These are phyloP conservation scores for Prunus fruticosa DNA, from an alignment of 306 rosid genomes.

Conservation along the genomic window DNA sequence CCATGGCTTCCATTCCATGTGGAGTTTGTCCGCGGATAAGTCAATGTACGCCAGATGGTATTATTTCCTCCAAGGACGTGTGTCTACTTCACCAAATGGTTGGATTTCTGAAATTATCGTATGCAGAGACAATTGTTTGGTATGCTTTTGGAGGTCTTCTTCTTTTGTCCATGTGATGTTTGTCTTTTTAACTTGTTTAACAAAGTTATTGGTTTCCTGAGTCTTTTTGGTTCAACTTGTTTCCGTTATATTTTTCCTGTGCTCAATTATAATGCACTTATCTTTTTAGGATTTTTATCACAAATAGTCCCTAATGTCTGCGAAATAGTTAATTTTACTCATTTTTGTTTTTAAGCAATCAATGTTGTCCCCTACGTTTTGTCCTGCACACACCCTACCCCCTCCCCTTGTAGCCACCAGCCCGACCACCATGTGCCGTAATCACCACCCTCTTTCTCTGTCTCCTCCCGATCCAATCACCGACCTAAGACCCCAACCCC, in stretches of 20 bases:
- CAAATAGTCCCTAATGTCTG: too few species aligned
- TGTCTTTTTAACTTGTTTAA: background rate
- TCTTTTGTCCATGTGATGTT: background rate
- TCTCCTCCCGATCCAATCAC: too few species aligned
- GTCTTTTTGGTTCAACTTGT: background rate
- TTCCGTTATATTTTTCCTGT: background rate
- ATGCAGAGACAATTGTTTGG: background rate
- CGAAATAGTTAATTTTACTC: too few species aligned
- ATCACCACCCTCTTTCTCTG: too few species aligned
- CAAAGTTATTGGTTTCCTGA: background rate
- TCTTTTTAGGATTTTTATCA: too few species aligned
- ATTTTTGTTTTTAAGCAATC: too few species aligned
- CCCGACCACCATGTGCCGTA: too few species aligned
- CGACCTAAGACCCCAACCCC: too few species aligned
- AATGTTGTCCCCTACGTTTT: too few species aligned
- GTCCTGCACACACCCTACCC: too few species aligned
- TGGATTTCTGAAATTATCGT: slow-evolving; percentile 46
- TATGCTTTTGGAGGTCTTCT: background rate
- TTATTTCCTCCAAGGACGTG: slow-evolving; percentile 68
- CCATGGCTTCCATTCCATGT: slow-evolving; percentile 68
- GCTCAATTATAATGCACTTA: too few species aligned
- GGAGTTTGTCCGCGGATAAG: slow-evolving; percentile 70
- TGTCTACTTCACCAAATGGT: slow-evolving; percentile 57
- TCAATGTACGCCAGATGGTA: slow-evolving; percentile 59
- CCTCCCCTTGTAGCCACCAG: too few species aligned